phyloP scores from a whole-genome alignment of 2,329 filamentous ascomycete species.

The Monilinia laxa region DNA sequence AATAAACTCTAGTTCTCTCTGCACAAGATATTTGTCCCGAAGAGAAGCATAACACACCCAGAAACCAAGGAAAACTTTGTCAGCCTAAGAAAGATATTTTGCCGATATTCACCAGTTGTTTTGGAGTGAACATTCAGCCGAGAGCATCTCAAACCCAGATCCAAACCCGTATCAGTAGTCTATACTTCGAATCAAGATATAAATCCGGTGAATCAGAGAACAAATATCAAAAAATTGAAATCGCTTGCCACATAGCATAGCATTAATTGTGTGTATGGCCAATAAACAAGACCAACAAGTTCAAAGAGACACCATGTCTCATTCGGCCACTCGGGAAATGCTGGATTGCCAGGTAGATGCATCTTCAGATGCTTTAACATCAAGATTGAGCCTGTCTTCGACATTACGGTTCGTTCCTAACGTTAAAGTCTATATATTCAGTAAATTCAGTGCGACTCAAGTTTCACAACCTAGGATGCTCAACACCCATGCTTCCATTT shows the following conservation, averaged over 20 bases:
- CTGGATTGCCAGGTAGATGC: background rate
- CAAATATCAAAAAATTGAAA: background rate
- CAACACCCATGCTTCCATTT: background rate
- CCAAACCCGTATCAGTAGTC: background rate
- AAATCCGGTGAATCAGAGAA: background rate
- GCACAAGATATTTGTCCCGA: background rate
- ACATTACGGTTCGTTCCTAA: background rate
- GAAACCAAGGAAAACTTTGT: background rate
- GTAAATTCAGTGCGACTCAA: background rate
- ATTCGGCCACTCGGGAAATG: background rate
- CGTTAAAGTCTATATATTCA: background rate
- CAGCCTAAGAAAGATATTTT: background rate
- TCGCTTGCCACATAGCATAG: background rate
- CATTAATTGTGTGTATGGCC: background rate
- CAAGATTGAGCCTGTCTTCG: background rate
- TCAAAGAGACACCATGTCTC: background rate
- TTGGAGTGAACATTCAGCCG: background rate
- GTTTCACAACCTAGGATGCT: background rate
- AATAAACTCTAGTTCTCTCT: background rate
- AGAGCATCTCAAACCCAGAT: background rate
- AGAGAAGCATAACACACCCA: background rate
- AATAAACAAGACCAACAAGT: background rate
- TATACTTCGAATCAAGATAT: background rate
- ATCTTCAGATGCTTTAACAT: background rate
- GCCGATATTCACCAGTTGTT: background rate